phyloP scores from a whole-genome alignment of 495 filamentous ascomycete genomes.

The Mycothermus thermophilus region DNA sequence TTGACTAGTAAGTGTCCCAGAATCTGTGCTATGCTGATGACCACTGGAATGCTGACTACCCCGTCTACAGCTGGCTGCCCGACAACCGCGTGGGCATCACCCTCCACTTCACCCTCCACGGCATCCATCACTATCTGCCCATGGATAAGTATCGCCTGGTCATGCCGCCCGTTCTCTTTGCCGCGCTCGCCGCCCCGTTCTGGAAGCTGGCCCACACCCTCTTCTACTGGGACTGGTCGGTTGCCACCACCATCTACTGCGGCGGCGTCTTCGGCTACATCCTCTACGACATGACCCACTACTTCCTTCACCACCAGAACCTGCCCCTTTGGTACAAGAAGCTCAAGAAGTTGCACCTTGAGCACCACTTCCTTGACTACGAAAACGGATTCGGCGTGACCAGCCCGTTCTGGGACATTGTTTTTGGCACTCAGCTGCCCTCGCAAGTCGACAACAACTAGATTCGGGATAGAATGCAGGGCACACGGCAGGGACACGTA shows the following conservation, averaged over 20 bases:
- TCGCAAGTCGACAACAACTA: conserved; percentile 44
- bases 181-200: conserved; percentile 75
- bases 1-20: conserved; percentile 61
- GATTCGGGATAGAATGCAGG: conserved; percentile 3
- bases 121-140: conserved; percentile 94
- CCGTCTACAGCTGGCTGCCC: conserved; percentile 77
- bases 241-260: conserved; percentile 62
- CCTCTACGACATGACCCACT: conserved; percentile 94
- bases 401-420: conserved; percentile 87
- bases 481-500: neutral
- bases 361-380: conserved; percentile 93
- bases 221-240: conserved; percentile 75
- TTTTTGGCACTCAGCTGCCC: conserved; percentile 80
- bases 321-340: conserved; percentile 75
- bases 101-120: conserved; percentile 85
- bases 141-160: conserved; percentile 97
- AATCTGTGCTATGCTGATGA: too few species aligned
- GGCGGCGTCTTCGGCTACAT: conserved; percentile 93
- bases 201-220: conserved; percentile 81
- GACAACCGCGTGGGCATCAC: conserved; percentile 86
- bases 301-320: conserved; percentile 96
- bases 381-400: conserved; percentile 98
- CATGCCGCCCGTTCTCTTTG: conserved; percentile 87
- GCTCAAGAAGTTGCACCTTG: conserved; percentile 92
- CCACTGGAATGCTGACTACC: too few species aligned